Conservation (phyloP, 2,329 filamentous ascomycete genomes). For the Fusarium globosum region DNA sequence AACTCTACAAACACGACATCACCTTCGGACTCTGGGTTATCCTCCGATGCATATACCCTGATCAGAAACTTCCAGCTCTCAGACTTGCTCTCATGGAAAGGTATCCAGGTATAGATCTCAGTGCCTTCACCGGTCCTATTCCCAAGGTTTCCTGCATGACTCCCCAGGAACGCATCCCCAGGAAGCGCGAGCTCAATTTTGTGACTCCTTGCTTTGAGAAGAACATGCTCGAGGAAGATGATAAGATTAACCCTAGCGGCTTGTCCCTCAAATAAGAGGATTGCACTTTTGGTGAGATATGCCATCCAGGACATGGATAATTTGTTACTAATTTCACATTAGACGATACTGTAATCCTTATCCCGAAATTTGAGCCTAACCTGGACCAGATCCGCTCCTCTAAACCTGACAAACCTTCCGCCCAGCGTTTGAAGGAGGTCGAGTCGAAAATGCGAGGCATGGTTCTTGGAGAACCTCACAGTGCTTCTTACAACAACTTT, state of each 20-base stretch:
- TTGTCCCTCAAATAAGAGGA: background rate
- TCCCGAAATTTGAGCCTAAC: background rate
- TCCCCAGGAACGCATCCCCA: background rate
- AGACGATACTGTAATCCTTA: background rate
- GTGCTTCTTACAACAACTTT: background rate
- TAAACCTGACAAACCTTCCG: background rate
- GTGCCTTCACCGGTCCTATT: background rate
- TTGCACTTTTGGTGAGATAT: background rate
- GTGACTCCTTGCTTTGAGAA: background rate
- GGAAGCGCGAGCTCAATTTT: background rate
- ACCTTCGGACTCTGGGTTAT: constrained; percentile 21
- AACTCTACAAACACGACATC: background rate
- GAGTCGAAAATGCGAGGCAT: background rate
- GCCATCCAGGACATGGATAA: no score
- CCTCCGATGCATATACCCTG: constrained; percentile 11
- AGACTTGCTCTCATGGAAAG: background rate
- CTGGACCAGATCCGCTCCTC: background rate
- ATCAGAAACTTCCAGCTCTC: background rate
- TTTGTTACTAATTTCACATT: background rate
- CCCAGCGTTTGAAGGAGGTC: background rate
- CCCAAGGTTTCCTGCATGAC: no score
- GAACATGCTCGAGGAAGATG: background rate
- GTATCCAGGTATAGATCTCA: constrained; percentile 6
- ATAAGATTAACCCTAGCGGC: background rate
- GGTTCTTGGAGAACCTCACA: background rate